phyloP scores from a whole-genome alignment of 371 early-diverging fungal species.

The Apophysomyces elegans region DNA sequence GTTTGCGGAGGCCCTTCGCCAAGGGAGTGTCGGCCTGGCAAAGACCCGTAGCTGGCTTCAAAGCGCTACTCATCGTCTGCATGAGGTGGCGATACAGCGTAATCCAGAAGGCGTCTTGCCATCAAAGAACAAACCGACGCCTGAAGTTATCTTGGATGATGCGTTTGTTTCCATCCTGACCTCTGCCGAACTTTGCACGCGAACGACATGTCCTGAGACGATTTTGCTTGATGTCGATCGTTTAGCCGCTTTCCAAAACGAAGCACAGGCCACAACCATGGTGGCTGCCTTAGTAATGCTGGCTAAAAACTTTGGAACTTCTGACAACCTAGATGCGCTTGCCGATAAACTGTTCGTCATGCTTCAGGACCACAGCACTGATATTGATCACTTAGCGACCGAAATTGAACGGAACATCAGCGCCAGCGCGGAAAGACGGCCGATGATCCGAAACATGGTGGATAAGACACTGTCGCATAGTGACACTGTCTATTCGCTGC shows the following conservation, averaged over 20 bases:
- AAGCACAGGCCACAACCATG: constrained; percentile 67
- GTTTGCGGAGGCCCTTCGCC: constrained; percentile 57
- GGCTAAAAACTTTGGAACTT: constrained; percentile 61
- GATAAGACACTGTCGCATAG: constrained; percentile 70
- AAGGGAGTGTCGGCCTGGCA: constrained; percentile 46
- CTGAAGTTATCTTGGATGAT: constrained; percentile 58
- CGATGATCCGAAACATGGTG: constrained; percentile 67
- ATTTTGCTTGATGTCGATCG: constrained; percentile 68
- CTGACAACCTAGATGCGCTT: constrained; percentile 34
- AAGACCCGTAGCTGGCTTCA: constrained; percentile 64
- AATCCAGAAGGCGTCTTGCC: constrained; percentile 66
- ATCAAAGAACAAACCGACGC: constrained; percentile 23
- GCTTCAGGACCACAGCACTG: constrained; percentile 53
- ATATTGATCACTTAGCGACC: constrained; percentile 52
- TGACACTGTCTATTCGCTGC: constrained; percentile 70
- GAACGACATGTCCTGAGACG: constrained; percentile 67
- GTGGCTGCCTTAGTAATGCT: constrained; percentile 73
- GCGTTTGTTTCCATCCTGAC: constrained; percentile 64
- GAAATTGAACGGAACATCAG: constrained; percentile 42
- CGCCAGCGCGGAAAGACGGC: constrained; percentile 41
- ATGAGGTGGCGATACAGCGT: constrained; percentile 51
- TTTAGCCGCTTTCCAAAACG: constrained; percentile 65
- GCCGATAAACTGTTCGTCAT: constrained; percentile 57
- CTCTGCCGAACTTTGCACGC: constrained; percentile 22
- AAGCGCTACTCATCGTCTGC: constrained; percentile 35